Base-by-base conservation (phyloP, 257 asterid species). In the Fraxinus cuspidata region DNA sequence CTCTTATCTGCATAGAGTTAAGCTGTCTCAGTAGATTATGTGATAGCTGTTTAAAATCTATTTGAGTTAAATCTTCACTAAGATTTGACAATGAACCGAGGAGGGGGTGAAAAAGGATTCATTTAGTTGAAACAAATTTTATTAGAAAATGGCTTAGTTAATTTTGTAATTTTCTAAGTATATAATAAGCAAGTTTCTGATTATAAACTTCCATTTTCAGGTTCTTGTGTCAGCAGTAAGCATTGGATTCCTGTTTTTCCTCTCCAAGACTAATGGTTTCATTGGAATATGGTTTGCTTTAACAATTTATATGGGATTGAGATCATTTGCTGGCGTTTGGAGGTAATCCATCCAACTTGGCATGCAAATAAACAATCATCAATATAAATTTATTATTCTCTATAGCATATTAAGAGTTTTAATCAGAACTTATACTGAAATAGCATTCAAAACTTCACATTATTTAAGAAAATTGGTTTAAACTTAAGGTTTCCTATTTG, bases 261-360 rank as follows among this genome's bases (percentile, higher is more conserved):
- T 92, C 63, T 88, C 90, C 7, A 81, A 79, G 7, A 72, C 29
- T 23, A 51, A 64, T 65, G 94, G 94, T 35, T 89, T 81, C 77
- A 81, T 90, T 1, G 96, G 97, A 77, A 82, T 92, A n/a, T 92
- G 96, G 97, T 49, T 78, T 74, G 88, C 97, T 37, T 84, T 92
- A 19, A 81, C 89, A 21, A 78, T 92, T 27, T 90, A 90, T 47
- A 89, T 90, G 97, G 81, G 88, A 40, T 68, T 90, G 9, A 82
- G 97, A 77, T 87, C 92, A 64, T 78, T 88, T n/a, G 93, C 93
- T 56, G 96, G 96, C 25, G 82, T 92, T 32, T 88, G 94, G 88
- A 90, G 97, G 97, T 87, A 79, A 27, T 71, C 12, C 13, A 15
- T 15, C 18, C 47, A 38, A 9, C 47, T 38, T 38, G 47, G 19